Conservation (phyloP, 129 eudicot genomes). For the Pittosporum tobira region DNA sequence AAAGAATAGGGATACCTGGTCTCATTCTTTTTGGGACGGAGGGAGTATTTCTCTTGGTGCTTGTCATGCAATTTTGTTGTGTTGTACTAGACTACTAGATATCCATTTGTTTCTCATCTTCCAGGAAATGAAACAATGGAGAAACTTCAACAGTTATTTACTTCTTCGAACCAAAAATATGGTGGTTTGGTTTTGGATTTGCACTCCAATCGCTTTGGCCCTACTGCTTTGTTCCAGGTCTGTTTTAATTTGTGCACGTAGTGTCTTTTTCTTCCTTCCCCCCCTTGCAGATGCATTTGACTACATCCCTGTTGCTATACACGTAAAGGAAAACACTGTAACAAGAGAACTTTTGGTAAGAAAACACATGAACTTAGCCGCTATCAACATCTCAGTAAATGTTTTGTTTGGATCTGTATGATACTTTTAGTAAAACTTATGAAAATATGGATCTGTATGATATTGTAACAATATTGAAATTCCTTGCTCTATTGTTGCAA, state of each 20-base stretch:
- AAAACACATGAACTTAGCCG: too few species aligned
- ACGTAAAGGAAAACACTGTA: too few species aligned
- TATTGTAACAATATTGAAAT: neutral
- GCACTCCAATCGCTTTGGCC: conserved; percentile 81
- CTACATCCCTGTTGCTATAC: too few species aligned
- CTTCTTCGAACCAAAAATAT: conserved; percentile 59
- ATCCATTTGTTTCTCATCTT: conserved; percentile 10
- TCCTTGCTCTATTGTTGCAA: conserved; percentile 3
- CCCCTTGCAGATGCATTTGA: too few species aligned
- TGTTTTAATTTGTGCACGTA: neutral
- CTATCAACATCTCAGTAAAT: too few species aligned
- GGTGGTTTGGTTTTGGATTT: conserved; percentile 82
- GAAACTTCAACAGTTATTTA: conserved; percentile 57
- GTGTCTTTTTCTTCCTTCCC: neutral
- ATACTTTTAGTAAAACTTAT: too few species aligned
- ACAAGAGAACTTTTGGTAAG: too few species aligned
- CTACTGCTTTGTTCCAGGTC: conserved; percentile 80
- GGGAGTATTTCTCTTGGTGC: neutral
- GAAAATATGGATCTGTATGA: neutral
- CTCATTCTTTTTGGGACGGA: too few species aligned
- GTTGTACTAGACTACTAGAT: conserved; percentile 5
- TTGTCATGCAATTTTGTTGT: neutral
- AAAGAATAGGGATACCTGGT: too few species aligned
- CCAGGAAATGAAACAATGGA: conserved; percentile 80
- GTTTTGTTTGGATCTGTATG: neutral